A percentile compares a stretch with the other conserved stretches of the same genome.
These are phyloP conservation scores for Colletotrichum tamarilloi DNA, from an alignment of 2,329 filamentous ascomycete genomes.

Conservation along the genomic window DNA sequence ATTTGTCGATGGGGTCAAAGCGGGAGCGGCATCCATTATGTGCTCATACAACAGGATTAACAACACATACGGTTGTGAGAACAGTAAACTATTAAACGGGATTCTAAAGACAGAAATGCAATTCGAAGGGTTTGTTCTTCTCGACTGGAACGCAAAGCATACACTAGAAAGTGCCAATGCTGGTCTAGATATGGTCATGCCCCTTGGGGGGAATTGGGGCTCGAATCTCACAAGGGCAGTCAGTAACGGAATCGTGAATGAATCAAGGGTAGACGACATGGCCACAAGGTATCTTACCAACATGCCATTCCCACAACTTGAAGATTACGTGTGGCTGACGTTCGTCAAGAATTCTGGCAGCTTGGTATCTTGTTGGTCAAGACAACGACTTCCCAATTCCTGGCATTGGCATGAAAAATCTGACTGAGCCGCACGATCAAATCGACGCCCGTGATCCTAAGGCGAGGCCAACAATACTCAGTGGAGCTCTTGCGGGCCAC, in stretches of 20 bases:
- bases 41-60: slow-evolving; percentile 79
- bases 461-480: slow-evolving; percentile 56
- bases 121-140: slow-evolving; percentile 50
- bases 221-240: slow-evolving; percentile 69
- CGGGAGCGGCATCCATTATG: slow-evolving; percentile 68
- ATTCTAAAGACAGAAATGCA: slow-evolving; percentile 72
- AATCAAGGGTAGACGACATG: slow-evolving; percentile 70
- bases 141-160: slow-evolving; percentile 76
- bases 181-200: slow-evolving; percentile 81
- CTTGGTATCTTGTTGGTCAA: slow-evolving; percentile 69
- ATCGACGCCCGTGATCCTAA: slow-evolving; percentile 62
- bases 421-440: slow-evolving; percentile 56
- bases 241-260: slow-evolving; percentile 67
- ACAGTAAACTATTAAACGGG: slow-evolving; percentile 74
- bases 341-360: slow-evolving; percentile 69
- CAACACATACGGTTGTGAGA: slow-evolving; percentile 77
- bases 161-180: slow-evolving; percentile 71
- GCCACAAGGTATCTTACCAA: slow-evolving; percentile 50
- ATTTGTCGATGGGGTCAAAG: slow-evolving; percentile 74
- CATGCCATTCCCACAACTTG: too few species aligned
- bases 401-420: slow-evolving; percentile 72
- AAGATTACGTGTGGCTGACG: neutral
- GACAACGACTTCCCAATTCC: slow-evolving; percentile 57
- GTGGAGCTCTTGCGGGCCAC: slow-evolving; percentile 70
- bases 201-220: slow-evolving; percentile 55